Conservation (phyloP, 345 rosid genomes). For the Lepidium sativum region DNA sequence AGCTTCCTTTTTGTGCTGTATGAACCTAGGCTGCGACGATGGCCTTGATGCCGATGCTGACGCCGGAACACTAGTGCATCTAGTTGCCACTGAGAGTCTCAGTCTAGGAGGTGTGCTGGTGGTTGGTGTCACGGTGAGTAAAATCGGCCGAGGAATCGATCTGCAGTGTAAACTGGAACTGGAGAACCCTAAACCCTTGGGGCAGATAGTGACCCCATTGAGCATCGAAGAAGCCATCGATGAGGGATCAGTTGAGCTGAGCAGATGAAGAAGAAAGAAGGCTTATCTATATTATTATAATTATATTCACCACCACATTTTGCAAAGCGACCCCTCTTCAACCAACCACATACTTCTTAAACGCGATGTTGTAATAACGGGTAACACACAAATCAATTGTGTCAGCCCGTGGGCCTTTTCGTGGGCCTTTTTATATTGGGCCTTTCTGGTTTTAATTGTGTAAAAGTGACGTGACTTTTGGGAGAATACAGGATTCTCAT, state of each 20-base stretch:
- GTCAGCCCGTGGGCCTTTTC: background rate
- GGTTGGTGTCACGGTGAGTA: slow-evolving; percentile 24
- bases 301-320: no score
- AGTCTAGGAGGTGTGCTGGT: slow-evolving; percentile 4
- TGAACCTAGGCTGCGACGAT: slow-evolving; percentile 88
- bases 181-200: slow-evolving; percentile 29
- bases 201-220: slow-evolving; percentile 47
- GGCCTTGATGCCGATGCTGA: slow-evolving; percentile 76
- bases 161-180: slow-evolving; percentile 42
- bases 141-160: slow-evolving; percentile 25
- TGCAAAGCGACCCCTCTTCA: no score
- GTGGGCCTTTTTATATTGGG: background rate
- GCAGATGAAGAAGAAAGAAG: background rate
- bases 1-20: slow-evolving; percentile 97
- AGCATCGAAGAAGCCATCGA: slow-evolving; percentile 67
- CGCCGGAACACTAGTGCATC: slow-evolving; percentile 65
- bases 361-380: background rate
- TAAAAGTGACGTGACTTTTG: slow-evolving; percentile 8
- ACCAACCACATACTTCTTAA: background rate
- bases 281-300: background rate
- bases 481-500: background rate
- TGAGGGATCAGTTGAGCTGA: background rate
- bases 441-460: background rate
- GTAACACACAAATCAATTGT: no score
- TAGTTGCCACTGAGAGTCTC: slow-evolving; percentile 30